Evolutionary conservation across 2,329 filamentous ascomycete genomes (phyloP), one percentile per base, ranked within the genome.

Genomic region (Chrysoporthe deuterocubensis): DNA sequence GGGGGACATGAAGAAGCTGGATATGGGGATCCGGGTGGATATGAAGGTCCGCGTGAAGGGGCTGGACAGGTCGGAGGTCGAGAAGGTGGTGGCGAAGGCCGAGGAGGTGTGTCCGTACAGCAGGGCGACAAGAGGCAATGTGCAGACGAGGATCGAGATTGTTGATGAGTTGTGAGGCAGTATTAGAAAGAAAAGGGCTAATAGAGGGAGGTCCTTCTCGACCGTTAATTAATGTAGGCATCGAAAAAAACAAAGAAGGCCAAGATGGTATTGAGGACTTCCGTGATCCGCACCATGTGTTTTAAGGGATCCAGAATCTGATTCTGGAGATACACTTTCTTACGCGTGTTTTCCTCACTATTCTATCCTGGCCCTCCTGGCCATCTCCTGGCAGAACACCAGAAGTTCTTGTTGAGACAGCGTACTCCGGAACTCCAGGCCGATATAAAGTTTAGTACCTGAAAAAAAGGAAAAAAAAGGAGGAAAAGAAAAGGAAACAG

Each of bases 11-110:
- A 81, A 81, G 74, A 73, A 76, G 65, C 74, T 81, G 18, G 81
- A 84, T 64, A 76, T 83, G 74, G 80, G 81, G 1, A 73, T 83
- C 52, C 71, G 79, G 3, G 81, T 82, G 2, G 77, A 82, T 37
- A 78, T 83, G 77, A 76, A 78, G 54, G 77, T 83, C 16, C 78
- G 75, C 72, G 69, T 75, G 62, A 75, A 77, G 73, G 74, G 75
- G 1, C 43, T 76, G 52, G 65, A 71, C 11, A 67, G 71, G 34
- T 70, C 65, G 7, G 71, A 73, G 40, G 57, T 76, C 40, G 71
- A 76, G 34, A 74, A 71, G 71, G 67, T 76, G 5, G 73, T 76
- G 8, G 69, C 69, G 18, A 72, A 72, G 70, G 72, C 75, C 1
- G 71, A 74, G 64, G 72, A 75, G 67, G 70, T 71, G 4, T 76